Percentiles rank a stretch among this genome's conserved stretches.
Conservation (phyloP, 1,284 basidiomycete genomes). For the Golubevia pallescens region DNA sequence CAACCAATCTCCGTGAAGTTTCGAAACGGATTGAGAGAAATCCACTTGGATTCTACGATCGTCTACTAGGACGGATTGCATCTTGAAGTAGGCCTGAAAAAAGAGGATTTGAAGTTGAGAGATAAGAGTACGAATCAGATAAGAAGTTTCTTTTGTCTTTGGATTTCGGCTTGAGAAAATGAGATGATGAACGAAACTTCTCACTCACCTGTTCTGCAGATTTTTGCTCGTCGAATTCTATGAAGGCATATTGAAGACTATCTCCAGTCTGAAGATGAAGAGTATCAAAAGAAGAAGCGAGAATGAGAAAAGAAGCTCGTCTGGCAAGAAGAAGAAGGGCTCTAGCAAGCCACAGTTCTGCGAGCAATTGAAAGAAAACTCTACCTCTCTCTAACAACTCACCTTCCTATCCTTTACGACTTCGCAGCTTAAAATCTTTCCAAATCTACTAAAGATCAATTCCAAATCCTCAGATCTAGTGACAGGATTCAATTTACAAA, state of each 20-base stretch:
- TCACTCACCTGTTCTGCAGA: conserved; percentile 84
- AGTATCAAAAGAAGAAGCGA: not conserved
- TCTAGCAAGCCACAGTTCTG: too few relatives aligned
- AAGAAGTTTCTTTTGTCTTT: too few relatives aligned
- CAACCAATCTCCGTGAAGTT: conserved; percentile 50
- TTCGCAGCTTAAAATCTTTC: conserved; percentile 93
- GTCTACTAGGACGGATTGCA: conserved; percentile 63
- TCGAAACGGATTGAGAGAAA: conserved; percentile 56
- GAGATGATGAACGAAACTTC: too few relatives aligned
- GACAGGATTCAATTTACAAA: conserved; percentile 96
- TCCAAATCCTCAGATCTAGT: conserved; percentile 95
- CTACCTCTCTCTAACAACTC: conserved; percentile 4
- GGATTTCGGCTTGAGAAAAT: too few relatives aligned
- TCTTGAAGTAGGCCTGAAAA: conserved; percentile 56
- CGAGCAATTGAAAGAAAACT: not conserved
- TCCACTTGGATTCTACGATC: conserved; percentile 63
- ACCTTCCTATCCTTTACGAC: conserved; percentile 88
- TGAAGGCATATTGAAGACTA: conserved; percentile 95
- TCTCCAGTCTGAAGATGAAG: conserved; percentile 83
- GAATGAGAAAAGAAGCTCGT: not conserved
- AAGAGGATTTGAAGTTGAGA: too few relatives aligned
- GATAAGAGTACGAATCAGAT: too few relatives aligned
- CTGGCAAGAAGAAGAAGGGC: too few relatives aligned
- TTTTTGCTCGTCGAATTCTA: conserved; percentile 92
- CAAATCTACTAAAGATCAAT: conserved; percentile 95